Percentiles rank a stretch among this genome's conserved stretches.
Evolutionary conservation across 2,329 filamentous ascomycete species (phyloP).

Genomic region (Onygena corvina): DNA sequence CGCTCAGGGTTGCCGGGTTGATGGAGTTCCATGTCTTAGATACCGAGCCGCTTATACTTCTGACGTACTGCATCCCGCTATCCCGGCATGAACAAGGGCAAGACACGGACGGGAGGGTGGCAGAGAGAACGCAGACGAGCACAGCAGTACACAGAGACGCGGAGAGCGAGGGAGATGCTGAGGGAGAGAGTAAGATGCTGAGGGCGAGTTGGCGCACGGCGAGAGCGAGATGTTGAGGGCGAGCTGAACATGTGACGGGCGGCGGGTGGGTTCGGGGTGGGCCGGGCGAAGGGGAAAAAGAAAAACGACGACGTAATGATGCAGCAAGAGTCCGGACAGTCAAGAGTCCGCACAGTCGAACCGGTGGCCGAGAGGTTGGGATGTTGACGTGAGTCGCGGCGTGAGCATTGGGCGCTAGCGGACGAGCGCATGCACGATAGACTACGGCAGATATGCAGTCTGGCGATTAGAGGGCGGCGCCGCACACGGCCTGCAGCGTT

Average conservation of each 20-base stretch:
- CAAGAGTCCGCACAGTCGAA: too few species aligned
- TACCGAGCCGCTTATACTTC: slow-evolving; percentile 86
- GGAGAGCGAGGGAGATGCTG: background rate
- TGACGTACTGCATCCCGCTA: slow-evolving; percentile 83
- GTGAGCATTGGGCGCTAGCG: background rate
- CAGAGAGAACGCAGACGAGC: background rate
- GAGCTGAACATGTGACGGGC: background rate
- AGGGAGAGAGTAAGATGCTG: background rate
- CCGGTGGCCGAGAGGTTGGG: too few species aligned
- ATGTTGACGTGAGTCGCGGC: too few species aligned
- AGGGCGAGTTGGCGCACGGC: background rate
- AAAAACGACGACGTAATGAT: background rate
- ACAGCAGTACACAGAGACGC: background rate
- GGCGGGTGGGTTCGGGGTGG: slow-evolving; percentile 5
- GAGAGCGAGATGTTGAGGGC: background rate
- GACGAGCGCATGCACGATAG: background rate
- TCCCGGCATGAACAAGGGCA: background rate
- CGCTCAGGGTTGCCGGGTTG: slow-evolving; percentile 92
- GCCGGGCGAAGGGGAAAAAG: background rate
- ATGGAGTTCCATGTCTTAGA: slow-evolving; percentile 99
- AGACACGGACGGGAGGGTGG: background rate
- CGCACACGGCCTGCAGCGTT: background rate
- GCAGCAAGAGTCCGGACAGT: background rate
- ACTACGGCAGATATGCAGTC: background rate
- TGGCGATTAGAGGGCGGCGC: too few species aligned